Base-by-base conservation (phyloP, 768 basidiomycete genomes). In the Termitomyces sp. region DNA sequence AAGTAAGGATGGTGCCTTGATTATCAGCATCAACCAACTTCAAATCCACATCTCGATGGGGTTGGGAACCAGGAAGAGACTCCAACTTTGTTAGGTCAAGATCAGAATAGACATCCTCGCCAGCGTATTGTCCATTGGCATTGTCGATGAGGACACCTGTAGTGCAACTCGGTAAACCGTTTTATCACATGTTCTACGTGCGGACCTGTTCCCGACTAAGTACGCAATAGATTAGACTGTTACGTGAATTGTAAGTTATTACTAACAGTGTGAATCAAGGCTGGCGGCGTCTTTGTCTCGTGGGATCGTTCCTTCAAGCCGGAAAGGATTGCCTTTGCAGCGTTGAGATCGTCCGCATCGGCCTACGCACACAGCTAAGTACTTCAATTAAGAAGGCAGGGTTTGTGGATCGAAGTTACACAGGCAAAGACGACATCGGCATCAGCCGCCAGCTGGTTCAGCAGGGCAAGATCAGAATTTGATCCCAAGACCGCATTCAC, bases 1-100 rank as follows among this genome's bases (percentile, higher is more conserved):
- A 26, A 31, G 49, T 10, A 26, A 44, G 26, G 26, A 29, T 34
- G 31, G 29, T 54, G 79, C 80, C 83, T 71, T 78, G 69, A 39
- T 70, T 69, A 59, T 81, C 77, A 5, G 81, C 83, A 4, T 73
- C 72, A 5, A 81, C 69, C 39, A 85, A 55, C 5, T 67, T 63
- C 22, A 79, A 63, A 58, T 85, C 85, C 3, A 86, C 79, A 18
- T 71, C 58, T 41, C 81, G 77, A 61, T 84, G 82, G 0, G 71
- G 69, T 54, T 78, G 77, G 4, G 74, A 78, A 6, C 62, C 64
- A 3, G 82, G 74, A 8, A 85, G 61, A 1, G 72, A 62, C 49
- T 77, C 79, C 18, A 86, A 68, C 55, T 71, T 72, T 14, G 72
- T 68, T 3, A 76, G 59, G 55, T 84, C 72, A n/a, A 76, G 58